Evolutionary conservation across 2,329 filamentous ascomycete species (phyloP).

Genomic region (Mollisia scopiformis): DNA sequence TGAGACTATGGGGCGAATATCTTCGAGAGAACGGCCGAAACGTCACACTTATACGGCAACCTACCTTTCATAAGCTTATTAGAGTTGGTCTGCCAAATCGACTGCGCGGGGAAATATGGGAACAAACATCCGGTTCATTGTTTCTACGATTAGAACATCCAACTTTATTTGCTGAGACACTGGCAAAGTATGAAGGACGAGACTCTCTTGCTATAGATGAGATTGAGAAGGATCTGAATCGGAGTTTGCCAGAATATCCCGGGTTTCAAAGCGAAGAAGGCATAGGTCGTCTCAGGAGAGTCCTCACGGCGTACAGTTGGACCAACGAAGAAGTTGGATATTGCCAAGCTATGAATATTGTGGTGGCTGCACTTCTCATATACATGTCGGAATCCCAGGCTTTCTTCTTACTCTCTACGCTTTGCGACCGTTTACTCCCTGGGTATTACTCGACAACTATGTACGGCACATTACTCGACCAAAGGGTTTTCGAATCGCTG

Average conservation of each 20-base stretch:
- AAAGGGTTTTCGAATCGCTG: slow-evolving; percentile 94
- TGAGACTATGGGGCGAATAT: slow-evolving; percentile 97
- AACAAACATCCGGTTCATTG: slow-evolving; percentile 88
- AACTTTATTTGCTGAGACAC: slow-evolving; percentile 79
- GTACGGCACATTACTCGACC: slow-evolving; percentile 96
- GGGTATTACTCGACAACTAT: slow-evolving; percentile 99
- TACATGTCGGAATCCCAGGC: slow-evolving; percentile 97
- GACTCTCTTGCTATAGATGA: slow-evolving; percentile 97
- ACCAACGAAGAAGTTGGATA: slow-evolving; percentile 94
- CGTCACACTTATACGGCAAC: slow-evolving; percentile 87
- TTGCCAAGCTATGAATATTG: slow-evolving; percentile 99
- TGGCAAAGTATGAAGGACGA: slow-evolving; percentile 80
- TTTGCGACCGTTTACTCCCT: slow-evolving; percentile 91
- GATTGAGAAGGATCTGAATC: slow-evolving; percentile 97
- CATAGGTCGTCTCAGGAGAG: slow-evolving; percentile 84
- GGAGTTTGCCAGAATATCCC: slow-evolving; percentile 94
- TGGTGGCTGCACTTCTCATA: slow-evolving; percentile 95
- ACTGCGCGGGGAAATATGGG: slow-evolving; percentile 93
- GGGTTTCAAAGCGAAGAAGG: slow-evolving; percentile 97
- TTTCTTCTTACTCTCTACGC: slow-evolving; percentile 87
- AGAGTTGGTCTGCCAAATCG: slow-evolving; percentile 93
- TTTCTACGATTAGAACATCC: slow-evolving; percentile 88
- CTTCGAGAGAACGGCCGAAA: slow-evolving; percentile 94
- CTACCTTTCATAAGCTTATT: slow-evolving; percentile 97
- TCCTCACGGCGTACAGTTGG: slow-evolving; percentile 98